A percentile compares a stretch with the other conserved stretches of the same genome.
phyloP scores from a whole-genome alignment of 2,329 filamentous ascomycete genomes.

The Sporothrix pallida region DNA sequence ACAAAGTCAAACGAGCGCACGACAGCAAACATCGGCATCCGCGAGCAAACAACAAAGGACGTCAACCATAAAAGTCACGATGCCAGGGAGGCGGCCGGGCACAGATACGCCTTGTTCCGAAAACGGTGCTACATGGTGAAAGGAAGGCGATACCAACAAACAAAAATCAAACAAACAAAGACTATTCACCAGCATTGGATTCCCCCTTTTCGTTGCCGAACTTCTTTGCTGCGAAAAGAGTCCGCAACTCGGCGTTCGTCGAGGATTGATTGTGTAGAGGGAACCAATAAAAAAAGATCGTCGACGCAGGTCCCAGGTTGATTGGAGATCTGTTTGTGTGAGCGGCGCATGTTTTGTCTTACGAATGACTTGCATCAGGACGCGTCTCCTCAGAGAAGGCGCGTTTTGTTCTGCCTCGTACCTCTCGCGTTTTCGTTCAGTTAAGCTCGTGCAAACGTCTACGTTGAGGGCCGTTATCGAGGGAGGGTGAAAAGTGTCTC shows the following conservation, averaged over 20 bases:
- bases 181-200: not conserved
- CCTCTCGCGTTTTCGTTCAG: not conserved
- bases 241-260: not conserved
- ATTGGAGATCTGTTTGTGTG: not conserved
- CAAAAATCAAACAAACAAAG: not conserved
- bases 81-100: not conserved
- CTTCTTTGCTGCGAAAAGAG: not conserved
- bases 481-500: not conserved
- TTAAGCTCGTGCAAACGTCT: not conserved
- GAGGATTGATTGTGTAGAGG: not conserved
- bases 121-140: not conserved
- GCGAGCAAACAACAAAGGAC: not conserved
- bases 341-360: not conserved
- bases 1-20: not conserved
- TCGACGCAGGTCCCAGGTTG: slow-evolving; percentile 14
- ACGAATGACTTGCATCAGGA: slow-evolving; percentile 18
- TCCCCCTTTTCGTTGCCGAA: not conserved
- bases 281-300: slow-evolving; percentile 1
- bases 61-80: not conserved
- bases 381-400: not conserved
- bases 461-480: not conserved
- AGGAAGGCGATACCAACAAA: not conserved
- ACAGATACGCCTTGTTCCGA: too few species aligned
- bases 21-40: not conserved
- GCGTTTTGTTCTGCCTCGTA: not conserved